These are phyloP conservation scores for Turritis glabra DNA, from an alignment of 345 rosid genomes.

Conservation along the genomic window DNA sequence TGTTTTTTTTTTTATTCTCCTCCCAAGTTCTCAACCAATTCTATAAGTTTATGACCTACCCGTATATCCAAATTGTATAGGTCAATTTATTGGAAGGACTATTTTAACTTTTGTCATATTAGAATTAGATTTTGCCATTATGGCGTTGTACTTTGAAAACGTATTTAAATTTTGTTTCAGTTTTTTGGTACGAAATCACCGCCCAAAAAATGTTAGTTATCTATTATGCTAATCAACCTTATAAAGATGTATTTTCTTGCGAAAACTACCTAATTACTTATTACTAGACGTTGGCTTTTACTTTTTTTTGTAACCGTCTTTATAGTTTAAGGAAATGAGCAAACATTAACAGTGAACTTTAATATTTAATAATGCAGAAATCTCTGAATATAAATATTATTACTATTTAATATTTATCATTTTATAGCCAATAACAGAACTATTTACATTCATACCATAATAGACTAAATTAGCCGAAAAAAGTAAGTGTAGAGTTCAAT, in stretches of 20 bases:
- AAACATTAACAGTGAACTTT: not conserved
- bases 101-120: not conserved
- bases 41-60: conserved; percentile 28
- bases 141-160: not conserved
- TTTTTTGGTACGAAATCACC: not conserved
- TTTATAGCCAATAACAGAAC: not conserved
- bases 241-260: too few relatives aligned
- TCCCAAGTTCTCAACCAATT: conserved; percentile 38
- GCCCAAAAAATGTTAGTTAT: too few relatives aligned
- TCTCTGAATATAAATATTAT: not conserved
- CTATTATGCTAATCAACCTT: too few relatives aligned
- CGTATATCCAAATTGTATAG: not conserved
- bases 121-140: not conserved
- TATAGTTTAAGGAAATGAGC: not conserved
- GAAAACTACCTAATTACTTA: too few relatives aligned
- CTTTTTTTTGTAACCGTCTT: too few relatives aligned
- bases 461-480: not conserved
- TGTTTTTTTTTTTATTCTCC: conserved; percentile 17
- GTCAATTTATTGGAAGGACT: conserved; percentile 37
- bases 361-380: not conserved
- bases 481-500: not conserved
- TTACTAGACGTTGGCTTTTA: too few relatives aligned
- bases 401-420: not conserved
- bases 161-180: not conserved
- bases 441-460: not conserved